Evolutionary conservation across 176 grass and related monocot species (phyloP), one percentile per base, ranked within the genome.

Genomic region (Calamus simplicifolius): DNA sequence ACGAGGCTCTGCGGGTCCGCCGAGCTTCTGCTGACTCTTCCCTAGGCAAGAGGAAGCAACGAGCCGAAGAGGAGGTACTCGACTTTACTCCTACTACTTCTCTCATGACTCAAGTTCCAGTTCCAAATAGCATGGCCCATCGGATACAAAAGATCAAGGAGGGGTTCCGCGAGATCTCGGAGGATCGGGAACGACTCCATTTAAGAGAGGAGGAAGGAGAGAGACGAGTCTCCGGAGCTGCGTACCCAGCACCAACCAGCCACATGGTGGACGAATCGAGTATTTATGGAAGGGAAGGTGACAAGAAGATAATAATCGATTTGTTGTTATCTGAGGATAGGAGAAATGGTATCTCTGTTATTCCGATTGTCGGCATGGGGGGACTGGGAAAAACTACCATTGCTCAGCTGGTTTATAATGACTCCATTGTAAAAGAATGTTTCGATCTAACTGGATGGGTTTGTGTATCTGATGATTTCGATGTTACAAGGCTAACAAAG

Each of bases 301-400:
- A 85, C 18, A 85, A 85, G 59, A 1, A 23, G 0, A 52, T 86
- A 2, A 29, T 78, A 29, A n/a, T n/a, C n/a, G 12, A 74, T 5
- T 30, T 49, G 0, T 4, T 81, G 30, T 19, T 67, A 4, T 77
- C 12, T 6, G 56, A 17, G 5, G 70, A 18, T 35, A 29, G 23
- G 18, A 5, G 10, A 2, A 4, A 10, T 0, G 61, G 65, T 51
- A 69, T 58, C 16, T 25, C 26, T 5, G 64, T 86, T 69, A 6
- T 73, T 29, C 53, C 83, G 18, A 67, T 86, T 53, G 51, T 81
- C 28, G 77, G 83, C 49, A 81, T 65, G 53, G 69, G 73, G 8
- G 73, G 77, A 18, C 54, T 86, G 17, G 82, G 82, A 5, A 85
- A 85, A 71, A 81, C 82, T 38, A 85, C 82, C 0, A 6, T 85